phyloP scores from a whole-genome alignment of 225 moss, liverwort and hornwort genomes.

The Ulota crispa region DNA sequence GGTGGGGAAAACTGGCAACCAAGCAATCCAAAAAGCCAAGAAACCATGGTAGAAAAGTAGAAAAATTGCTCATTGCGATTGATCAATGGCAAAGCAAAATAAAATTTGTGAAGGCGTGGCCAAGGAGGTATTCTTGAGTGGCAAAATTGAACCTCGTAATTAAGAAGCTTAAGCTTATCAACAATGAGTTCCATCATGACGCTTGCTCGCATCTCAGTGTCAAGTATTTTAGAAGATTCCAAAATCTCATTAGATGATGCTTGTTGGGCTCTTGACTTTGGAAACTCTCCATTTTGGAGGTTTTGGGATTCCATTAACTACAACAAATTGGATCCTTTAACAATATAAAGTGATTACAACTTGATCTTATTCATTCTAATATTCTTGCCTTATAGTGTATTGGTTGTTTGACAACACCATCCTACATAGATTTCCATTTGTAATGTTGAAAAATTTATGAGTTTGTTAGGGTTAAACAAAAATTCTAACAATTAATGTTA shows the following conservation, averaged over 20 bases:
- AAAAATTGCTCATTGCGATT: constrained; percentile 73
- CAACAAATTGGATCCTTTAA: not conserved
- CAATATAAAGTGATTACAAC: too few relatives aligned
- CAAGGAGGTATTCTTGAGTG: constrained; percentile 59
- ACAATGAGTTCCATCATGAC: constrained; percentile 72
- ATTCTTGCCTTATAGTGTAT: too few relatives aligned
- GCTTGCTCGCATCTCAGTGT: constrained; percentile 44
- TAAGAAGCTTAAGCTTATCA: constrained; percentile 79
- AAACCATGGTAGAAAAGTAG: constrained; percentile 59
- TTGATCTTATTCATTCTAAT: too few relatives aligned
- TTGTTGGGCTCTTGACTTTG: not conserved
- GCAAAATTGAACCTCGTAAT: constrained; percentile 66
- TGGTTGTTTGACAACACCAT: too few relatives aligned
- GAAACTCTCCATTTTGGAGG: not conserved
- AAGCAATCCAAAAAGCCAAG: constrained; percentile 63
- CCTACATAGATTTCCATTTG: too few relatives aligned
- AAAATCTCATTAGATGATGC: not conserved
- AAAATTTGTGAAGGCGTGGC: constrained; percentile 77
- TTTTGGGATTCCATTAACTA: not conserved
- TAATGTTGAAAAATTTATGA: too few relatives aligned
- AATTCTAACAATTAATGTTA: too few relatives aligned
- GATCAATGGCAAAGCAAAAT: constrained; percentile 62
- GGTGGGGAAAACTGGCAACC: constrained; percentile 45
- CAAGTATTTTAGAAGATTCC: not conserved
- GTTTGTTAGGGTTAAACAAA: too few relatives aligned